A percentile compares a stretch with the other conserved stretches of the same genome.
Conservation (phyloP, 768 basidiomycete genomes). For the Russula vinacea region DNA sequence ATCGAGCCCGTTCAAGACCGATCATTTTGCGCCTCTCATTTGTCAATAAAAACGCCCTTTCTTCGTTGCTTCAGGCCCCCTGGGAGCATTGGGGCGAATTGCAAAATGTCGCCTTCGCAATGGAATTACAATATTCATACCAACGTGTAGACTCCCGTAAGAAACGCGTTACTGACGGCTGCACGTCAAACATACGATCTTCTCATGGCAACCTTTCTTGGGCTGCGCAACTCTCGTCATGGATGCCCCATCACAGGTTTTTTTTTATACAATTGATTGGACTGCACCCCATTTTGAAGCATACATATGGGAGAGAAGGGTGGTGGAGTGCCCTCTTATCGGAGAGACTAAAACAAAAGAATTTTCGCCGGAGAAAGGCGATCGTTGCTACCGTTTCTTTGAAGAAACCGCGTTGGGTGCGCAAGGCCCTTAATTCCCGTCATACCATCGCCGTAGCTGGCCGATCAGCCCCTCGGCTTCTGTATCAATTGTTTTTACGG, state of each 20-base stretch:
- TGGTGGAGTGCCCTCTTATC: neutral
- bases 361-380: neutral
- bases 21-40: constrained; percentile 5
- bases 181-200: neutral
- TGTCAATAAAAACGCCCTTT: neutral
- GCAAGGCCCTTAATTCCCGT: neutral
- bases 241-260: neutral
- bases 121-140: neutral
- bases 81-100: neutral
- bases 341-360: neutral
- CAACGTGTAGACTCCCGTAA: constrained; percentile 6
- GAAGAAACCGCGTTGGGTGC: constrained; percentile 1
- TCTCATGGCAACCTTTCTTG: constrained; percentile 14
- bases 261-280: neutral
- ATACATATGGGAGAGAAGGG: neutral
- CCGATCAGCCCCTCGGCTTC: constrained; percentile 11
- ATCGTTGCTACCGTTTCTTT: neutral
- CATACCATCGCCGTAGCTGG: constrained; percentile 10
- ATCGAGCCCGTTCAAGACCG: constrained; percentile 13
- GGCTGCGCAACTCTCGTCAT: neutral
- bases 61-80: neutral
- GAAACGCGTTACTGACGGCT: neutral
- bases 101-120: neutral
- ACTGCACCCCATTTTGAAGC: neutral
- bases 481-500: neutral